phyloP scores from a whole-genome alignment of 164 flowering plant species.

The Sedum album region DNA sequence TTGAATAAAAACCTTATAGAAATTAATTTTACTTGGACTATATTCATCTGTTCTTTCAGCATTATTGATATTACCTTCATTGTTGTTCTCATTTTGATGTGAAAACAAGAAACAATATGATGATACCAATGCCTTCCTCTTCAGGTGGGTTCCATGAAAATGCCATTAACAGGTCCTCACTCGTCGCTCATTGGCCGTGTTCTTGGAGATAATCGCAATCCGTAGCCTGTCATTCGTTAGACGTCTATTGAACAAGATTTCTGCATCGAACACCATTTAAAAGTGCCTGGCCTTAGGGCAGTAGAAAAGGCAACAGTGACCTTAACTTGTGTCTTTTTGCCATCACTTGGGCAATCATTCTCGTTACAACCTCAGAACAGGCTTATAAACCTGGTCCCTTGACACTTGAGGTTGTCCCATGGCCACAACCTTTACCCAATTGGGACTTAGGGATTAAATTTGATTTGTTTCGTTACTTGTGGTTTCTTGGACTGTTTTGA shows the following conservation, averaged over 20 bases:
- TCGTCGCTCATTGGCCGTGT: background rate
- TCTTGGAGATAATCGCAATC: background rate
- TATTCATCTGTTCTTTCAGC: no score
- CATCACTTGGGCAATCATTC: background rate
- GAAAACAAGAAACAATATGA: background rate
- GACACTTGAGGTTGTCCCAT: background rate
- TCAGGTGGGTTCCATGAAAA: background rate
- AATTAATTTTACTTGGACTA: no score
- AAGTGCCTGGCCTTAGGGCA: background rate
- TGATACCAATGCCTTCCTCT: background rate
- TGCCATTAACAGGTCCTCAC: background rate
- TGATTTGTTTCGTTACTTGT: background rate
- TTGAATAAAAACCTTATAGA: no score
- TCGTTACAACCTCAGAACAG: background rate
- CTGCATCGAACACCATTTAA: background rate
- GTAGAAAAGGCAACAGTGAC: slow-evolving; percentile 6
- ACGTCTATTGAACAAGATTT: slow-evolving; percentile 5
- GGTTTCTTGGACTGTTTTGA: background rate
- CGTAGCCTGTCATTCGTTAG: background rate
- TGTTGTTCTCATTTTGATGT: background rate
- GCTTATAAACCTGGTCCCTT: background rate
- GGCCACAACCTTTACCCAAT: slow-evolving; percentile 1
- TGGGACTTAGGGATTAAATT: background rate
- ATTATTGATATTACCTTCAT: background rate
- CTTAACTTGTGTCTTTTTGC: background rate